Conservation (phyloP, 2,329 filamentous ascomycete species). For the Botrytis fabae region DNA sequence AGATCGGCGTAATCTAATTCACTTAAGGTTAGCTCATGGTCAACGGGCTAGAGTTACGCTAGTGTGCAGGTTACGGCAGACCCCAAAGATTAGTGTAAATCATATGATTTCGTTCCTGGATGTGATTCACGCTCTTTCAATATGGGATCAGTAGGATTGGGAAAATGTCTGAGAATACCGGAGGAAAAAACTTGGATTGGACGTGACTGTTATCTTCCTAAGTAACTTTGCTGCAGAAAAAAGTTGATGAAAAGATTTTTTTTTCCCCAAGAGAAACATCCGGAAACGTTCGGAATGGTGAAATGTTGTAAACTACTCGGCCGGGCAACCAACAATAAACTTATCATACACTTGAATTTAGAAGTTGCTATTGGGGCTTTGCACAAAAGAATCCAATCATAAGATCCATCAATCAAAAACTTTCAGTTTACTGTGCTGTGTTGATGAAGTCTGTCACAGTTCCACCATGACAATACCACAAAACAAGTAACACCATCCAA, state of each 20-base stretch:
- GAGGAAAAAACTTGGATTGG: neutral
- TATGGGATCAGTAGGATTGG: neutral
- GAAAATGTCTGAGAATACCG: neutral
- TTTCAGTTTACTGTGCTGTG: neutral
- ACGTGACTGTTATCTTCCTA: neutral
- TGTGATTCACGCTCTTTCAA: neutral
- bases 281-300: neutral
- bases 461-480: neutral
- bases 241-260: neutral
- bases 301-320: neutral
- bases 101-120: neutral
- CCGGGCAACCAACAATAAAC: neutral
- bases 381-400: neutral
- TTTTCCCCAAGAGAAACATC: neutral
- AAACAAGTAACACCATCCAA: neutral
- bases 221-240: neutral
- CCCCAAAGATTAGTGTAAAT: constrained; percentile 8
- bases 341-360: neutral
- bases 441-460: neutral
- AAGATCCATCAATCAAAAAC: neutral
- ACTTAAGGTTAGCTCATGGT: constrained; percentile 19
- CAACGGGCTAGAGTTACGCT: neutral
- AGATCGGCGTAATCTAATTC: constrained; percentile 20
- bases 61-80: constrained; percentile 19
- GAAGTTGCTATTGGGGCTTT: neutral